phyloP scores from a whole-genome alignment of 441 rosid species.

The Gossypium schwendimanii region DNA sequence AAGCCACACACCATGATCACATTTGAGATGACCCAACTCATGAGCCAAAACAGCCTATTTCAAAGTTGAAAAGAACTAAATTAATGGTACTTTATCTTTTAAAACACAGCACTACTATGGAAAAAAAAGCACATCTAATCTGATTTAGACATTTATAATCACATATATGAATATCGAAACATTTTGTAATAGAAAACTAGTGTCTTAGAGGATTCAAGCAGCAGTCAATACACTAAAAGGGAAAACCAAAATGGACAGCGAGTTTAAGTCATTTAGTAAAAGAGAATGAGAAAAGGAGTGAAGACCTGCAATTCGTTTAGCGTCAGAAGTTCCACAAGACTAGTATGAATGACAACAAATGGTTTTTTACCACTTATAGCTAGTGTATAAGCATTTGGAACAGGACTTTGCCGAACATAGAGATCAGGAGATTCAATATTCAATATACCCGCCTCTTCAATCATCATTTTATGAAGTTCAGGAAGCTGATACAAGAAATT shows the following conservation, averaged over 20 bases:
- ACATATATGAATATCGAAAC: neutral
- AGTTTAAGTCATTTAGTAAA: constrained; percentile 4
- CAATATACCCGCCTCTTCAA: constrained; percentile 70
- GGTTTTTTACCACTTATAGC: constrained; percentile 88
- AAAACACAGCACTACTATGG: neutral
- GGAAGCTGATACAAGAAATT: constrained; percentile 46
- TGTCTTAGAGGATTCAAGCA: neutral
- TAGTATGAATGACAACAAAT: constrained; percentile 82
- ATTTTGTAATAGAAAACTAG: neutral
- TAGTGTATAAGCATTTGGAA: constrained; percentile 85
- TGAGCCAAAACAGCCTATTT: constrained; percentile 89
- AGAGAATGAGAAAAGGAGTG: constrained; percentile 4
- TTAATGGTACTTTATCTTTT: constrained; percentile 16
- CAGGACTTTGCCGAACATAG: constrained; percentile 85
- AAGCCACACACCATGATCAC: constrained; percentile 98
- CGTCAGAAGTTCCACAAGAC: constrained; percentile 86
- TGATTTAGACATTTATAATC: neutral
- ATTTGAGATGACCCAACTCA: constrained; percentile 92
- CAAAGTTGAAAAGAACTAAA: constrained; percentile 18
- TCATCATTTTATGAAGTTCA: constrained; percentile 78
- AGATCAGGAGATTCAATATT: constrained; percentile 83
- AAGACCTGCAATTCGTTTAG: constrained; percentile 77
- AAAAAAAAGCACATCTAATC: neutral
- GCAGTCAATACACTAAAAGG: neutral
- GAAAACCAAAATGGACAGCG: neutral